Percentiles rank a stretch among this genome's conserved stretches.
These are phyloP conservation scores for Aspergillus costaricaensis DNA, from an alignment of 2,329 filamentous ascomycete genomes.

Conservation along the genomic window DNA sequence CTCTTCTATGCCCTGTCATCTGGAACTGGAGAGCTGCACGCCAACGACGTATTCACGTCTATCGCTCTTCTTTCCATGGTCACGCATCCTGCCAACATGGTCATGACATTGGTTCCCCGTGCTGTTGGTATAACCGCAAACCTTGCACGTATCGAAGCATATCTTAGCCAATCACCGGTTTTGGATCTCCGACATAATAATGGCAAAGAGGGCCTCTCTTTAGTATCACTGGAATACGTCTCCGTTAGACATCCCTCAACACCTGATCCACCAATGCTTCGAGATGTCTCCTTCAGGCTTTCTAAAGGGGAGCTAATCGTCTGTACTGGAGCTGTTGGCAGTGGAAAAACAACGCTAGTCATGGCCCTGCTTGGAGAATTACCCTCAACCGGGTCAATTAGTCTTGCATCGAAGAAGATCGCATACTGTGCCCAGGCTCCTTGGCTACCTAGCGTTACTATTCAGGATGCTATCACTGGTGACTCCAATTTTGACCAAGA, in stretches of 20 bases:
- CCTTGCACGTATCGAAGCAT: neutral
- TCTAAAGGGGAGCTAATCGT: neutral
- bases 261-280: neutral
- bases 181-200: neutral
- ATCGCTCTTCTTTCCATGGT: slow-evolving; percentile 5
- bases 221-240: neutral
- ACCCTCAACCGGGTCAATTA: neutral
- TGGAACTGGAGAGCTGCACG: neutral
- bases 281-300: neutral
- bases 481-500: neutral
- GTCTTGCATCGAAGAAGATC: neutral
- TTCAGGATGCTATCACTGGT: slow-evolving; percentile 2
- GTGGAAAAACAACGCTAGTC: slow-evolving; percentile 10
- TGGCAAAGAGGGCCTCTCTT: rapidly evolving
- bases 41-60: slow-evolving; percentile 1
- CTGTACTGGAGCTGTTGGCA: slow-evolving; percentile 7
- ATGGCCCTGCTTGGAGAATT: slow-evolving; percentile 10
- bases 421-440: slow-evolving; percentile 1
- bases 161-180: neutral
- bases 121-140: neutral
- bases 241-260: neutral
- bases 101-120: slow-evolving; percentile 2
- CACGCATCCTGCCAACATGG: slow-evolving; percentile 8
- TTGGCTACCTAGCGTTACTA: slow-evolving; percentile 6
- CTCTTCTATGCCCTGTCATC: neutral